These are phyloP conservation scores for Lasiosphaeriaceae sp. DNA, from an alignment of 495 filamentous ascomycete species.

Conservation along the genomic window DNA sequence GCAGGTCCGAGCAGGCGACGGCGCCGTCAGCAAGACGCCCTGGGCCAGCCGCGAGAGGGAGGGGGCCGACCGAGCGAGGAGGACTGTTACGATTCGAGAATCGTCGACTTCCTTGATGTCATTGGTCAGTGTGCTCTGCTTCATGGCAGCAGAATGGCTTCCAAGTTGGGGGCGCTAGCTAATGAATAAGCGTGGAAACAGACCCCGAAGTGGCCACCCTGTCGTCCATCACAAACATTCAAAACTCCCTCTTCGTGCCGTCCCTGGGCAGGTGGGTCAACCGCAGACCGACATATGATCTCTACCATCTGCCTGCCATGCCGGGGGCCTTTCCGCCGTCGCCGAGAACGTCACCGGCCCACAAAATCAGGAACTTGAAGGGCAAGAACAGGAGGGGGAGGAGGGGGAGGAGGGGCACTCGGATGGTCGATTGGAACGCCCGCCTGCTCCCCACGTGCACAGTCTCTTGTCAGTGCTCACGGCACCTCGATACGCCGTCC, in stretches of 20 bases:
- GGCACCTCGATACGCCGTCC: conserved; percentile 51
- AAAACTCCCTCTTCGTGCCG: conserved; percentile 73
- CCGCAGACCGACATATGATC: conserved; percentile 66
- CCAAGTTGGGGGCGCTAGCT: neutral
- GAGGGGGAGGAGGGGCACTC: neutral
- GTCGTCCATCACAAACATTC: conserved; percentile 72
- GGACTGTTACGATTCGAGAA: conserved; percentile 47
- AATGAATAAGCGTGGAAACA: conserved; percentile 23
- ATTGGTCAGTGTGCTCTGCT: conserved; percentile 49
- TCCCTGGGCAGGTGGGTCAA: conserved; percentile 65
- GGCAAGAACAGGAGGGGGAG: neutral
- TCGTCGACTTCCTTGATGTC: conserved; percentile 69
- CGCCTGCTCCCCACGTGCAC: conserved; percentile 15
- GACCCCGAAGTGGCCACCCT: conserved; percentile 73
- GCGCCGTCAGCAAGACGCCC: neutral
- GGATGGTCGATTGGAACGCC: neutral
- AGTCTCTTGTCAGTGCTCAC: conserved; percentile 45
- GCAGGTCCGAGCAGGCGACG: neutral
- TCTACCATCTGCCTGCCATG: conserved; percentile 44
- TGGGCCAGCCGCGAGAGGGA: neutral
- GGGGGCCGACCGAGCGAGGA: neutral
- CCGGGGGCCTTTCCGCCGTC: conserved; percentile 24
- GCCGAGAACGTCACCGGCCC: conserved; percentile 8
- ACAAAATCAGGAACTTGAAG: no score
- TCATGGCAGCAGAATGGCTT: neutral